Evolutionary conservation across 192 early-diverging fungal genomes (phyloP).

Genomic region (Jimgerdemannia flammicorona): DNA sequence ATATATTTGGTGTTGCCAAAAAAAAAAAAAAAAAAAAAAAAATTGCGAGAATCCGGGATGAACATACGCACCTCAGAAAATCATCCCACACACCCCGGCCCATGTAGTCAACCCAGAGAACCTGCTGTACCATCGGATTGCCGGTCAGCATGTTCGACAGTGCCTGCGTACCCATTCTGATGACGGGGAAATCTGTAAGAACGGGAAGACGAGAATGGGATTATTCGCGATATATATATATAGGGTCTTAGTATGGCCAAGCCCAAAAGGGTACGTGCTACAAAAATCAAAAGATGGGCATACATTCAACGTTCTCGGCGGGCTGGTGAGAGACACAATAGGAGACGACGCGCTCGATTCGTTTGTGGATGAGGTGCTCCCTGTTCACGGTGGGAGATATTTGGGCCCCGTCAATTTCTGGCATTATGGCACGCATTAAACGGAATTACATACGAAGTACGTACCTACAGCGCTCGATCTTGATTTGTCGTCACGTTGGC

Average conservation of each 20-base stretch:
- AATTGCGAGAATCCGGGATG: too few relatives aligned
- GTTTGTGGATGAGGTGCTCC: conserved; percentile 1
- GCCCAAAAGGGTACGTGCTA: too few relatives aligned
- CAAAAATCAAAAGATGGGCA: not conserved
- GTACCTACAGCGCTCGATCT: conserved; percentile 10
- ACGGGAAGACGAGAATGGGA: too few relatives aligned
- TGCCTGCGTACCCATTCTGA: conserved; percentile 39
- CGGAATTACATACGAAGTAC: too few relatives aligned
- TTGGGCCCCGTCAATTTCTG: too few relatives aligned
- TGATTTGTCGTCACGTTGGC: conserved; percentile 9
- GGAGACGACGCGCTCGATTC: conserved; percentile 5
- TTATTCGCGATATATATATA: too few relatives aligned
- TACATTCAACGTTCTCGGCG: conserved; percentile 7
- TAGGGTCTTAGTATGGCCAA: not conserved
- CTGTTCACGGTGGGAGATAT: too few relatives aligned
- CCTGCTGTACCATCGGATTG: conserved; percentile 24
- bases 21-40: too few relatives aligned
- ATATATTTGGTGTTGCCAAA: not conserved
- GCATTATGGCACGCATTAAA: too few relatives aligned
- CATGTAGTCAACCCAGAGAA: conserved; percentile 33
- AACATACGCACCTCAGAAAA: conserved; percentile 22
- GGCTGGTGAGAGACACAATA: conserved; percentile 6
- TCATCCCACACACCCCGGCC: conserved; percentile 15
- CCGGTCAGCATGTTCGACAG: conserved; percentile 42
- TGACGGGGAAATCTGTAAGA: conserved; percentile 28